phyloP scores from a whole-genome alignment of 805 yeast genomes.

The Starmerella khaoyaiensis region DNA sequence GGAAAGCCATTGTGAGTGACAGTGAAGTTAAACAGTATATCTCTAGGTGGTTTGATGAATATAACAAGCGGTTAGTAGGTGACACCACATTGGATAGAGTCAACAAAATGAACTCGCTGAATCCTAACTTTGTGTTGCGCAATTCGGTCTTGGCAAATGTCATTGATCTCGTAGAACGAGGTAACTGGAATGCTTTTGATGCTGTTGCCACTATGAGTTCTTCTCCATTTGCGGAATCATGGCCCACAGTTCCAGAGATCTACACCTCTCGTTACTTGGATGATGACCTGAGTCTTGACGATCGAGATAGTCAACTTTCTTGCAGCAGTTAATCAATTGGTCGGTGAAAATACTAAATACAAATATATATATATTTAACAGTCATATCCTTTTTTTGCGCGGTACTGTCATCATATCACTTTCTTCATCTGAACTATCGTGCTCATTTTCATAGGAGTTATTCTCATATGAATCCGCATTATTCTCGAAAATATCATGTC shows the following conservation, averaged over 20 bases:
- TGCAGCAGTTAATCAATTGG: slow-evolving; percentile 35
- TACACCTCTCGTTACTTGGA: slow-evolving; percentile 45
- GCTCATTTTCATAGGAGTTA: neutral
- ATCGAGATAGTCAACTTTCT: slow-evolving; percentile 58
- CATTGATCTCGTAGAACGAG: slow-evolving; percentile 41
- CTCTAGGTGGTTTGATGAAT: slow-evolving; percentile 42
- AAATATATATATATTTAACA: slow-evolving; percentile 2
- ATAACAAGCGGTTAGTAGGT: slow-evolving; percentile 32
- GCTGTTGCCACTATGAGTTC: slow-evolving; percentile 60
- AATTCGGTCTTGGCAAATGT: slow-evolving; percentile 83
- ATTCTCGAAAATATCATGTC: slow-evolving; percentile 20
- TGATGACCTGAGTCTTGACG: slow-evolving; percentile 36
- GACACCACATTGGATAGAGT: slow-evolving; percentile 36
- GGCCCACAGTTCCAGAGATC: slow-evolving; percentile 41
- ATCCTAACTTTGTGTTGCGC: slow-evolving; percentile 74
- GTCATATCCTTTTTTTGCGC: too few species aligned
- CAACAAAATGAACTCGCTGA: slow-evolving; percentile 35
- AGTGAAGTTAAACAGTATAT: slow-evolving; percentile 34
- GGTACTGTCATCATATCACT: too few species aligned
- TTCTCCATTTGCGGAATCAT: slow-evolving; percentile 53
- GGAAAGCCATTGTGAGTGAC: slow-evolving; percentile 24
- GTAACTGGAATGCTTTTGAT: slow-evolving; percentile 40
- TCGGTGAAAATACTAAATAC: neutral
- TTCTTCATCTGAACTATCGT: too few species aligned
- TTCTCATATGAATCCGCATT: slow-evolving; percentile 17